Evolutionary conservation across 257 asterid species (phyloP), one percentile per base, ranked within the genome.

Genomic region (Nicotiana obtusifolia): DNA sequence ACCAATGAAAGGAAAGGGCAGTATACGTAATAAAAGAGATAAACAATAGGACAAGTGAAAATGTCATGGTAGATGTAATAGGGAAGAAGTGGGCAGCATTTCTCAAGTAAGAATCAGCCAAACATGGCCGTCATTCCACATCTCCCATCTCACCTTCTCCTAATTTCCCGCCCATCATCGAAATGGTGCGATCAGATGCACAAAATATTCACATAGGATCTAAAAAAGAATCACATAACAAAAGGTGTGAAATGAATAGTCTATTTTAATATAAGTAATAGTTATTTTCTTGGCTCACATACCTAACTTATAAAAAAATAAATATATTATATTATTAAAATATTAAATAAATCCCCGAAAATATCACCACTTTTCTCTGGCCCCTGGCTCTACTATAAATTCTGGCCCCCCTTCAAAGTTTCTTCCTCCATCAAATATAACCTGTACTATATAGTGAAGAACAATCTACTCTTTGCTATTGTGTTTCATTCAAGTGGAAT

Each of bases 11-110:
- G 7, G 17, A 20, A 35, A 8, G 24, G 59, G 14, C 28, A 5
- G n/a, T 22, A 78, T 35, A 35, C 41, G 41, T 35, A 35, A 35
- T 35, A 19, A 10, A 22, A 35, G 6, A 6, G 52, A 24, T 6
- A 41, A 49, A 33, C 22, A 82, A 78, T 54, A 83, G 54, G 83
- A 76, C 87, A 22, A 87, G 82, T 82, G 88, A 84, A 88, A 83
- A 73, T 87, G 86, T 87, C 82, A 83, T 76, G 78, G 54, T 49
- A 76, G 53, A 57, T 19, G 54, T 54, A 60, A 28, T 1, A 37
- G 5, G 30, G 35, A 5, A 20, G 41, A 16, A 26, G 47, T 75
- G 60, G 53, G 57, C 35, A 57, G 53, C 56, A 78, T 30, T 78
- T 61, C 41, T 64, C 76, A 22, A 56, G 41, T 73, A 47, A 76